Percentiles rank a stretch among this genome's conserved stretches.
These are phyloP conservation scores for Suillus plorans DNA, from an alignment of 768 basidiomycete species.

Conservation along the genomic window DNA sequence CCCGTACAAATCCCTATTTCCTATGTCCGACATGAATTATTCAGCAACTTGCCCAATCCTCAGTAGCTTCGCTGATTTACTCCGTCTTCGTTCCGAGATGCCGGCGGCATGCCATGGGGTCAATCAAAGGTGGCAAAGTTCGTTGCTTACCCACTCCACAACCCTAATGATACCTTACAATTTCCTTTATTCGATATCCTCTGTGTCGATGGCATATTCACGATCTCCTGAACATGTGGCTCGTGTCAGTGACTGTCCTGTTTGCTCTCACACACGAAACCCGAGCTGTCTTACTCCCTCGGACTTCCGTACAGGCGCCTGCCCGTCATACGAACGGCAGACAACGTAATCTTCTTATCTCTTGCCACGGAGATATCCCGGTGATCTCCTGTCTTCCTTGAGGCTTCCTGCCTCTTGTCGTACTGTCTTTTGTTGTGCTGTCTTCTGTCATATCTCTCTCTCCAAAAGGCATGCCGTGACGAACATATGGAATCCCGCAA, in stretches of 20 bases:
- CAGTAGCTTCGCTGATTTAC: not conserved
- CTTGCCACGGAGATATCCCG: conserved; percentile 12
- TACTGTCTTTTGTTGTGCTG: not conserved
- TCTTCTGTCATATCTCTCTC: conserved; percentile 4
- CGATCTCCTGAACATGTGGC: conserved; percentile 3
- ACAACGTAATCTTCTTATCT: conserved; percentile 5
- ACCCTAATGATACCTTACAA: not conserved
- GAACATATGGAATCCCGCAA: not conserved
- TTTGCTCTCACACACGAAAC: conserved; percentile 2
- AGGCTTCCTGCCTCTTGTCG: conserved; percentile 11
- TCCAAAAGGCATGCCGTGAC: not conserved
- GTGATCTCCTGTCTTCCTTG: conserved; percentile 9
- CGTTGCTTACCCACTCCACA: conserved; percentile 12
- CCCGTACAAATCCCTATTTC: not conserved
- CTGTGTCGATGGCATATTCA: conserved; percentile 1
- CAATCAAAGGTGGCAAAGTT: conserved; percentile 8
- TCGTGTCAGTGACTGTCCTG: not conserved
- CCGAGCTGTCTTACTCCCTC: conserved; percentile 5
- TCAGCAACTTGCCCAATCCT: not conserved
- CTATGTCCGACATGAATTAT: conserved; percentile 1
- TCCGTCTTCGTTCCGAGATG: conserved; percentile 14
- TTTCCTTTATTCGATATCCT: conserved; percentile 4
- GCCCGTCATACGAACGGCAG: conserved; percentile 4
- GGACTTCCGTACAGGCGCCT: conserved; percentile 10
- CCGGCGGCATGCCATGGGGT: conserved; percentile 11